Evolutionary conservation across 192 early-diverging fungal species (phyloP).

Genomic region (Coemansia sp.): DNA sequence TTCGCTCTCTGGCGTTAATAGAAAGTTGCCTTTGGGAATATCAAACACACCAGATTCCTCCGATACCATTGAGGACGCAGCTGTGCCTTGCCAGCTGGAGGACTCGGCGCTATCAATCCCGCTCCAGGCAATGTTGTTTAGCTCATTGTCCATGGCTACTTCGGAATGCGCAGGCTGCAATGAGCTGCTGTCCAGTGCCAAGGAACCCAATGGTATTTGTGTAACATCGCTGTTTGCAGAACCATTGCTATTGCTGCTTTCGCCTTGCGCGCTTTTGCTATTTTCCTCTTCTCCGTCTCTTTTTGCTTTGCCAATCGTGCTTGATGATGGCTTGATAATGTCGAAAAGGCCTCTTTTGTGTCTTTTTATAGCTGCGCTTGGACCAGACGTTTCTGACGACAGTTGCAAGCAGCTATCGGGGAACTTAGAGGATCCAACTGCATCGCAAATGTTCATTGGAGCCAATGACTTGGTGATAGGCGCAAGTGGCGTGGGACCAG

Average conservation of each 20-base stretch:
- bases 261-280: not conserved
- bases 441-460: slow-evolving; percentile 27
- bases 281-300: not conserved
- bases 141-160: not conserved
- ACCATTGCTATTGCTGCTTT: not conserved
- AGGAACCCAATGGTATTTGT: not conserved
- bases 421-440: slow-evolving; percentile 6
- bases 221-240: not conserved
- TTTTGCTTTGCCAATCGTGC: not conserved
- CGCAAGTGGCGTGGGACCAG: slow-evolving; percentile 3
- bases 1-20: not conserved
- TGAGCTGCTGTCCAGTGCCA: too few species aligned
- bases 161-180: not conserved
- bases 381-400: not conserved
- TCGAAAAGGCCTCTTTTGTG: slow-evolving; percentile 9
- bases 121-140: slow-evolving; percentile 19
- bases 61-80: not conserved
- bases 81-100: not conserved
- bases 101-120: slow-evolving; percentile 15
- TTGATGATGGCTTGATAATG: not conserved
- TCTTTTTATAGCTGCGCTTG: not conserved
- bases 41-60: slow-evolving; percentile 2
- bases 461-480: slow-evolving; percentile 22
- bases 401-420: slow-evolving; percentile 19
- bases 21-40: slow-evolving; percentile 10